A percentile compares a stretch with the other conserved stretches of the same genome.
phyloP scores from a whole-genome alignment of 2,329 filamentous ascomycete genomes.

The Metarhizium album region DNA sequence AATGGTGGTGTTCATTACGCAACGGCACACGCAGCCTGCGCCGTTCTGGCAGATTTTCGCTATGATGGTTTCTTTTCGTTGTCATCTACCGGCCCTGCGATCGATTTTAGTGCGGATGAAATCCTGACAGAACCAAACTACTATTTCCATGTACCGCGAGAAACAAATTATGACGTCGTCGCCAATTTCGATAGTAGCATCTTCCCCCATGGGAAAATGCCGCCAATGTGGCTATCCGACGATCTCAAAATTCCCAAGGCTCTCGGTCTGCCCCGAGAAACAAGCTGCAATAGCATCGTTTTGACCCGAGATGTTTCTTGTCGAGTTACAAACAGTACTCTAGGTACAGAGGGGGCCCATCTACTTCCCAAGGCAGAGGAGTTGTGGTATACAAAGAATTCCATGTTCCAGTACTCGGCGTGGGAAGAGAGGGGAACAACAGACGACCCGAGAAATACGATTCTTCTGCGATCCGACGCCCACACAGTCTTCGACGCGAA shows the following conservation, averaged over 20 bases:
- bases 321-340: not conserved
- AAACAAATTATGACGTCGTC: not conserved
- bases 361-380: not conserved
- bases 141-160: not conserved
- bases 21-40: not conserved
- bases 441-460: not conserved
- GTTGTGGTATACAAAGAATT: not conserved
- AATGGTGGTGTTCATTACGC: not conserved
- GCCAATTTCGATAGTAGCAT: not conserved
- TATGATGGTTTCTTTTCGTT: not conserved
- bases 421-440: not conserved
- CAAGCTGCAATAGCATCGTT: not conserved
- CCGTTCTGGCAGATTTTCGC: not conserved
- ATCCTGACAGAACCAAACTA: not conserved
- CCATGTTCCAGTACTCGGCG: not conserved
- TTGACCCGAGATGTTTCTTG: not conserved
- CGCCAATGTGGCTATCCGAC: not conserved
- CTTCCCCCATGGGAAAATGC: not conserved
- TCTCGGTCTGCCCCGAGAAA: not conserved
- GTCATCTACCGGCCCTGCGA: not conserved
- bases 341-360: not conserved
- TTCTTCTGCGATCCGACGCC: not conserved
- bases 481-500: not conserved
- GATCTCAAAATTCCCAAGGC: not conserved
- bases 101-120: not conserved